A percentile compares a stretch with the other conserved stretches of the same genome.
phyloP scores from a whole-genome alignment of 495 filamentous ascomycete genomes.

The Podospora tetraspora region DNA sequence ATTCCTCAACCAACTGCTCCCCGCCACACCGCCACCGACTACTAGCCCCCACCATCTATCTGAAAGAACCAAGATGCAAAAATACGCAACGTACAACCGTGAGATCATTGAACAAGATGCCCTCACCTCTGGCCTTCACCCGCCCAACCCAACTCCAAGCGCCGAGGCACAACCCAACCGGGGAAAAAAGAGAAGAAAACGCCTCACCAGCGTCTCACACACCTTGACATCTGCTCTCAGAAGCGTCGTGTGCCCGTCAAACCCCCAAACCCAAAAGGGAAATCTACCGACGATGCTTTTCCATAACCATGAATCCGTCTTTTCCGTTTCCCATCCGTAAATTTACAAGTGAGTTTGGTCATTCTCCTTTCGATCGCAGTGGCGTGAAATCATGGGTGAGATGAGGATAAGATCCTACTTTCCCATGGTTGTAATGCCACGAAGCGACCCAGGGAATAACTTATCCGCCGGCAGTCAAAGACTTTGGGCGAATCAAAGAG shows the following conservation, averaged over 20 bases:
- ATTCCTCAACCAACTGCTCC: neutral
- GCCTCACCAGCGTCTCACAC: neutral
- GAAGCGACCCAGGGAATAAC: neutral
- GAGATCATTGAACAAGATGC: neutral
- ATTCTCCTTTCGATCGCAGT: neutral
- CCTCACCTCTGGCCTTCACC: neutral
- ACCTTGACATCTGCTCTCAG: neutral
- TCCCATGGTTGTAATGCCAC: neutral
- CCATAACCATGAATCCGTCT: neutral
- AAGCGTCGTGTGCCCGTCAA: neutral
- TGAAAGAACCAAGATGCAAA: neutral
- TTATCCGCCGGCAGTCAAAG: neutral
- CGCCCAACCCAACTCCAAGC: neutral
- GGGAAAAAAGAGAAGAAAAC: neutral
- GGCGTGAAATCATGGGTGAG: neutral
- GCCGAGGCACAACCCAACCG: neutral
- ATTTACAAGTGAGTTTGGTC: neutral
- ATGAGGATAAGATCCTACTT: neutral
- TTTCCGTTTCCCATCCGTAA: neutral
- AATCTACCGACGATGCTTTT: neutral
- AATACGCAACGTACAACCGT: neutral
- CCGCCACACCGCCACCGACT: neutral
- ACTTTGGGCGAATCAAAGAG: neutral
- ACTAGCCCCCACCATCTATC: neutral
- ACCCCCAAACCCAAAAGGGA: neutral